Evolutionary conservation across 1,284 basidiomycete species (phyloP).

Genomic region (Sanguinoderma infundibulare): DNA sequence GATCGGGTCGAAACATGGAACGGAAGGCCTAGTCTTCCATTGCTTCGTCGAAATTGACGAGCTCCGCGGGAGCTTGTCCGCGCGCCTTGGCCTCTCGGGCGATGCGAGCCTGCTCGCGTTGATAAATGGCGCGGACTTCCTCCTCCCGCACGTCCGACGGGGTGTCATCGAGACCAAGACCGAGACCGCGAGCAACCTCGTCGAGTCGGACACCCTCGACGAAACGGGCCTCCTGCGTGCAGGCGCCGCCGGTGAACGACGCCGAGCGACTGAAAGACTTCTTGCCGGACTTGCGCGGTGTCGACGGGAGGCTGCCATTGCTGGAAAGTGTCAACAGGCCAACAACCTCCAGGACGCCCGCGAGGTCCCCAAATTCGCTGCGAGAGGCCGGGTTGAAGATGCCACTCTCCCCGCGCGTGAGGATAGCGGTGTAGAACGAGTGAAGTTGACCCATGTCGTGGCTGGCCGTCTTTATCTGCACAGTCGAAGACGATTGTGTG

Average conservation of each 20-base stretch:
- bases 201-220: constrained; percentile 62
- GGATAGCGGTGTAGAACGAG: constrained; percentile 61
- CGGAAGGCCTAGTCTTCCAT: constrained; percentile 46
- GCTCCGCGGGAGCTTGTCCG: constrained; percentile 23
- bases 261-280: constrained; percentile 56
- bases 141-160: constrained; percentile 60
- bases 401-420: constrained; percentile 56
- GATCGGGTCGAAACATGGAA: background rate
- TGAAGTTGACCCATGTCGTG: constrained; percentile 67
- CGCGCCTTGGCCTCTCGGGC: constrained; percentile 54
- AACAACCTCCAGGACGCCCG: constrained; percentile 72
- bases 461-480: constrained; percentile 32
- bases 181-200: constrained; percentile 68
- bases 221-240: constrained; percentile 54
- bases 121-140: constrained; percentile 72
- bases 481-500: constrained; percentile 35
- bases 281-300: constrained; percentile 46
- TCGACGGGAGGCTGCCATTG: constrained; percentile 29
- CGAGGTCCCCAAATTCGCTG: constrained; percentile 74
- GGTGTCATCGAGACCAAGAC: constrained; percentile 44
- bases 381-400: constrained; percentile 69
- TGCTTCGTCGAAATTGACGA: constrained; percentile 55
- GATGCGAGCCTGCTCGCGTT: constrained; percentile 60
- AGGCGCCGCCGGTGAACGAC: constrained; percentile 57
- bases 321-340: constrained; percentile 59